Percentiles rank a stretch among this genome's conserved stretches.
Conservation (phyloP, 1,139 yeast genomes). For the Suhomyces chickasaworum region DNA sequence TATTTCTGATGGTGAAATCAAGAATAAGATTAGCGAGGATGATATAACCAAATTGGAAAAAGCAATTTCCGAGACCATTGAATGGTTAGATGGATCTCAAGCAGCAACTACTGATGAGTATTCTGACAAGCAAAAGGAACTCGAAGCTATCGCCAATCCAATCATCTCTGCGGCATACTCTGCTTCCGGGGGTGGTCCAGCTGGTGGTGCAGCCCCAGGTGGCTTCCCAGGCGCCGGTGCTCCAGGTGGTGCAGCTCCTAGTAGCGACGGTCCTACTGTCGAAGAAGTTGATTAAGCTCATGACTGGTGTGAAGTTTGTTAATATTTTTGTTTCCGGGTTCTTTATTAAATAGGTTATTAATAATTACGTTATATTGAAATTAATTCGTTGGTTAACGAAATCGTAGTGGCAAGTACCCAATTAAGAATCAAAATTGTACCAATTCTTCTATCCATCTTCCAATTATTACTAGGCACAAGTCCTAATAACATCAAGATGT, state of each 20-base stretch:
- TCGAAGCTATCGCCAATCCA: conserved; percentile 66
- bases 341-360: conserved; percentile 3
- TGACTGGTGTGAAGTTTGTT: neutral
- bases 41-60: conserved; percentile 48
- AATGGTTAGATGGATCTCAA: conserved; percentile 54
- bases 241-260: conserved; percentile 43
- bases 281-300: conserved; percentile 63
- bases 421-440: conserved; percentile 44
- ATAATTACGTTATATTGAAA: conserved; percentile 3
- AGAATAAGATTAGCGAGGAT: conserved; percentile 48
- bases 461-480: conserved; percentile 66
- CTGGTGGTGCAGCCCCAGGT: conserved; percentile 28
- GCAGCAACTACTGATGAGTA: conserved; percentile 57
- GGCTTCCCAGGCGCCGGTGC: conserved; percentile 47
- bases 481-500: conserved; percentile 53
- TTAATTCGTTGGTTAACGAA: conserved; percentile 30
- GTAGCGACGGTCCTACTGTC: conserved; percentile 59
- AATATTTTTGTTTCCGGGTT: conserved; percentile 4
- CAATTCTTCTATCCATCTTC: conserved; percentile 58
- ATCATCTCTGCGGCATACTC: conserved; percentile 65
- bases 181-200: conserved; percentile 50
- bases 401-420: conserved; percentile 56
- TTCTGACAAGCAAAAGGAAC: conserved; percentile 64
- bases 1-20: conserved; percentile 48
- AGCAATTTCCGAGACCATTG: conserved; percentile 46